Conservation (phyloP, 1,284 basidiomycete genomes). For the Ceratobasidium sp. region DNA sequence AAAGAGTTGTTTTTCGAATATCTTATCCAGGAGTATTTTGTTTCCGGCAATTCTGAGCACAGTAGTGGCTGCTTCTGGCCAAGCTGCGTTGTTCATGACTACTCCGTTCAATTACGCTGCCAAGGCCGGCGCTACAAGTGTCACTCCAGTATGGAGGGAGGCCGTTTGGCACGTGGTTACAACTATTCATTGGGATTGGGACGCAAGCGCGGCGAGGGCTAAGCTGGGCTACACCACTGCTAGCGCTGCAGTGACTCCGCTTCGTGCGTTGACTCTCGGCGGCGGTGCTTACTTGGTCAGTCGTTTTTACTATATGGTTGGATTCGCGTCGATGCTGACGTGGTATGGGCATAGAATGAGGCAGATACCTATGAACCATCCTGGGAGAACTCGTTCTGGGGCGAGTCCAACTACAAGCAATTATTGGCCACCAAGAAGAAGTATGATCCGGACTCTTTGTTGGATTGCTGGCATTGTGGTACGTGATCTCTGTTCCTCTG, state of each 20-base stretch:
- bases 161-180: slow-evolving; percentile 20
- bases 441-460: slow-evolving; percentile 17
- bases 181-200: slow-evolving; percentile 1
- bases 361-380: slow-evolving; percentile 22
- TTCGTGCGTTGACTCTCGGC: slow-evolving; percentile 15
- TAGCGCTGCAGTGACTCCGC: background rate
- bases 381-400: slow-evolving; percentile 22
- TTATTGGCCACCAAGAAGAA: slow-evolving; percentile 17
- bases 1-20: background rate
- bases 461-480: slow-evolving; percentile 37
- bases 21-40: background rate
- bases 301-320: background rate
- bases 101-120: slow-evolving; percentile 14
- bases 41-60: background rate
- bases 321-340: background rate
- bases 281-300: slow-evolving; percentile 25
- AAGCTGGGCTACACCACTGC: background rate
- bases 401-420: slow-evolving; percentile 4
- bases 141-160: slow-evolving; percentile 16
- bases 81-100: slow-evolving; percentile 13
- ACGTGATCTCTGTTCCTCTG: background rate
- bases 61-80: background rate
- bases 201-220: background rate
- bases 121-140: background rate
- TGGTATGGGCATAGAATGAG: slow-evolving; percentile 9